These are phyloP conservation scores for Rhodotorula graminis DNA, from an alignment of 768 basidiomycete genomes.

Conservation along the genomic window DNA sequence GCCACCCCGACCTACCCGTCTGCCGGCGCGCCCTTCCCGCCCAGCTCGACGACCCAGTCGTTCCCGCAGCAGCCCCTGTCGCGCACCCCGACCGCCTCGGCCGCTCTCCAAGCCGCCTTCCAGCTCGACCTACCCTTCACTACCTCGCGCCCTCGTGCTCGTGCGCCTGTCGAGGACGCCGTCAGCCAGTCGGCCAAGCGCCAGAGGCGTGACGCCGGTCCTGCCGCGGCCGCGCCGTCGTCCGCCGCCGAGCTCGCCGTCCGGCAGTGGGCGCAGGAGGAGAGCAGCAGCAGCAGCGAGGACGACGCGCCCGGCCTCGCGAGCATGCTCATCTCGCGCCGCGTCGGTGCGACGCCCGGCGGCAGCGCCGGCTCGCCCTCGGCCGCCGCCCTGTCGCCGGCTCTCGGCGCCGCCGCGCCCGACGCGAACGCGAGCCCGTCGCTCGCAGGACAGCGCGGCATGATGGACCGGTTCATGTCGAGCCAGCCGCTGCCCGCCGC, in stretches of 20 bases:
- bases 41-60: neutral
- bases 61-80: neutral
- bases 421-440: constrained; percentile 13
- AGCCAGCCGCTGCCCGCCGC: neutral
- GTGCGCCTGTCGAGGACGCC: constrained; percentile 12
- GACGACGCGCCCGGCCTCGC: constrained; percentile 2
- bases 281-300: constrained; percentile 27
- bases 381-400: too few species aligned
- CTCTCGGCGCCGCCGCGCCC: neutral
- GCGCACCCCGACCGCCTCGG: neutral
- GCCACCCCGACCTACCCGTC: neutral
- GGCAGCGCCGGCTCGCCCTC: neutral
- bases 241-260: constrained; percentile 1
- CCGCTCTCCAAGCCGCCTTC: constrained; percentile 19
- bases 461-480: constrained; percentile 36
- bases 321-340: constrained; percentile 1
- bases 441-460: constrained; percentile 14
- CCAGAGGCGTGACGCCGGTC: constrained; percentile 1
- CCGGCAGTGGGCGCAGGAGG: constrained; percentile 26
- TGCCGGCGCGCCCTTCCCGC: neutral
- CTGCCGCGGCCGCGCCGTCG: neutral
- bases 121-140: constrained; percentile 1
- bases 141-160: neutral
- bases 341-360: neutral
- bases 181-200: constrained; percentile 16